Conservation (phyloP, 176 grass and related monocot genomes). For the Aegilops bicornis region DNA sequence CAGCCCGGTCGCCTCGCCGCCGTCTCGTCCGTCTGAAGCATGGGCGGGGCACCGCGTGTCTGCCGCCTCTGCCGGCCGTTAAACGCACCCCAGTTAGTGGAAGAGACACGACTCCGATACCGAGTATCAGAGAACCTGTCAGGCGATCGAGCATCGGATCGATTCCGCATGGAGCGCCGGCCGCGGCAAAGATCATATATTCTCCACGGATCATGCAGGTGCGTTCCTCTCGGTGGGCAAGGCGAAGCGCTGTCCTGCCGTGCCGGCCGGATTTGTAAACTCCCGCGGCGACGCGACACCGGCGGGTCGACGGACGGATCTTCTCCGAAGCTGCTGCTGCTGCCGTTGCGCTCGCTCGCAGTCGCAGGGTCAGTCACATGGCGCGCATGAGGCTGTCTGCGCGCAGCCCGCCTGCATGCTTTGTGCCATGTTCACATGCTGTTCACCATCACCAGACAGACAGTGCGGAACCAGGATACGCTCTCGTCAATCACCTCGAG, state of each 20-base stretch:
- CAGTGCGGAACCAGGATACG: background rate
- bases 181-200: background rate
- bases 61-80: background rate
- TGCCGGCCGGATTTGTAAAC: background rate
- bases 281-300: background rate
- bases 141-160: background rate
- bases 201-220: background rate
- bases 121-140: too few relatives aligned
- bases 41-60: slow-evolving; percentile 10
- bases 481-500: slow-evolving; percentile 4
- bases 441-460: background rate
- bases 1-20: slow-evolving; percentile 23
- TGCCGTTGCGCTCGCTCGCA: background rate
- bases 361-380: slow-evolving; percentile 25
- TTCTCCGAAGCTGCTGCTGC: slow-evolving; percentile 22
- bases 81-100: background rate
- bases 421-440: slow-evolving; percentile 16
- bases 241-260: background rate
- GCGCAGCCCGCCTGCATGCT: slow-evolving; percentile 9
- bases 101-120: too few relatives aligned
- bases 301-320: background rate
- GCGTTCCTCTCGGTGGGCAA: background rate
- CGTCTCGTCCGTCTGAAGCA: background rate
- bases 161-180: background rate
- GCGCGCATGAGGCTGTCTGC: slow-evolving; percentile 27